A percentile compares a stretch with the other conserved stretches of the same genome.
Evolutionary conservation across 2,329 filamentous ascomycete species (phyloP).

Genomic region (Colletotrichum sp.): DNA sequence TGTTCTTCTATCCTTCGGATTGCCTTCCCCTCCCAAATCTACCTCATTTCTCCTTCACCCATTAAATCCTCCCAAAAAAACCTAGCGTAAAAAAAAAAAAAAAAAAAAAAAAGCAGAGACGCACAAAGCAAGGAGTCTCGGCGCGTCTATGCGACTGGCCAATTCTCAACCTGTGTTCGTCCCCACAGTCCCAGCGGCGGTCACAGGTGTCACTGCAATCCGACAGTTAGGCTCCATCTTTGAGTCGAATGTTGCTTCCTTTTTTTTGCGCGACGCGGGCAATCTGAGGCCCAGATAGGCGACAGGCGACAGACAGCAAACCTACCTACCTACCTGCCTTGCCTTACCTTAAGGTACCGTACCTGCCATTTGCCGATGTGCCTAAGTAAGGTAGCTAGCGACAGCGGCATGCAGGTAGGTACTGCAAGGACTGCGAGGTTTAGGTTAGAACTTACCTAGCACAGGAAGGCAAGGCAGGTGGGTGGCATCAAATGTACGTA

Average conservation of each 20-base stretch:
- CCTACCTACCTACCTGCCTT: neutral
- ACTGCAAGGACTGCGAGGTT: neutral
- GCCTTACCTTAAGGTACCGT: neutral
- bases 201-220: constrained; percentile 2
- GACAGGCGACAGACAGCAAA: neutral
- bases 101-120: neutral
- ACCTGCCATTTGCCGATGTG: neutral
- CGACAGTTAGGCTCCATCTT: neutral
- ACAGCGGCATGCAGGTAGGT: neutral
- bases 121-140: neutral
- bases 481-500: neutral
- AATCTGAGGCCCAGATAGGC: neutral
- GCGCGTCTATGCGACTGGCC: neutral
- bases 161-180: neutral
- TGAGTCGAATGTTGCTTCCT: neutral
- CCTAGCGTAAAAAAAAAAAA: neutral
- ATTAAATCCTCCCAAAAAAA: too few species aligned
- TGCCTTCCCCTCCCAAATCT: too few species aligned
- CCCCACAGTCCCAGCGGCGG: neutral
- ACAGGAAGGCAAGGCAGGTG: neutral
- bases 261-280: neutral
- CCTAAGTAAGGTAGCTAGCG: neutral
- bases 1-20: too few species aligned
- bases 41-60: too few species aligned
- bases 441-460: neutral